A percentile compares a stretch with the other conserved stretches of the same genome.
Evolutionary conservation across 495 filamentous ascomycete species (phyloP).

Genomic region (Schizothecium vesticola): DNA sequence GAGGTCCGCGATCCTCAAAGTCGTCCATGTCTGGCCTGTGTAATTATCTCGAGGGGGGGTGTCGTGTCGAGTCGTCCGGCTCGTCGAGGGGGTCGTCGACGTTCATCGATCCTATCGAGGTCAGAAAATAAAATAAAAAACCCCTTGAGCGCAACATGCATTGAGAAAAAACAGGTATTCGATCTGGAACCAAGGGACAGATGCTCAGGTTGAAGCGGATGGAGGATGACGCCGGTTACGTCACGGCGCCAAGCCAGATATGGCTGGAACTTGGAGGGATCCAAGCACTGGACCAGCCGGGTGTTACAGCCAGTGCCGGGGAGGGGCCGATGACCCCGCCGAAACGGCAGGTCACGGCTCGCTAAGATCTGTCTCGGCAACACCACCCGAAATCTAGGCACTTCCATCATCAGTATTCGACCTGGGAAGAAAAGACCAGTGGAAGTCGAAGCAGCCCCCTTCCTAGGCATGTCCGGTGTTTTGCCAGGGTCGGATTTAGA

Average conservation of each 20-base stretch:
- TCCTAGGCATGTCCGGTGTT: too few species aligned
- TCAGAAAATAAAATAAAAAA: neutral
- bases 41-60: neutral
- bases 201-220: neutral
- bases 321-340: too few species aligned
- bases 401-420: too few species aligned
- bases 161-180: neutral
- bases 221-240: neutral
- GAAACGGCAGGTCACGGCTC: too few species aligned
- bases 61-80: neutral
- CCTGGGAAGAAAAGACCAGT: too few species aligned
- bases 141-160: neutral
- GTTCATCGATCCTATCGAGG: neutral
- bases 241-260: neutral
- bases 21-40: constrained; percentile 28
- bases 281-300: neutral
- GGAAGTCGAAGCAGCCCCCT: too few species aligned
- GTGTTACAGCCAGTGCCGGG: too few species aligned
- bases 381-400: too few species aligned
- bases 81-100: neutral
- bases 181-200: neutral
- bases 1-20: constrained; percentile 42
- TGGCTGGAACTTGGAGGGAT: neutral
- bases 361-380: too few species aligned
- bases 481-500: too few species aligned